Evolutionary conservation across 2,329 filamentous ascomycete genomes (phyloP).

Genomic region (Claviceps sorghi): DNA sequence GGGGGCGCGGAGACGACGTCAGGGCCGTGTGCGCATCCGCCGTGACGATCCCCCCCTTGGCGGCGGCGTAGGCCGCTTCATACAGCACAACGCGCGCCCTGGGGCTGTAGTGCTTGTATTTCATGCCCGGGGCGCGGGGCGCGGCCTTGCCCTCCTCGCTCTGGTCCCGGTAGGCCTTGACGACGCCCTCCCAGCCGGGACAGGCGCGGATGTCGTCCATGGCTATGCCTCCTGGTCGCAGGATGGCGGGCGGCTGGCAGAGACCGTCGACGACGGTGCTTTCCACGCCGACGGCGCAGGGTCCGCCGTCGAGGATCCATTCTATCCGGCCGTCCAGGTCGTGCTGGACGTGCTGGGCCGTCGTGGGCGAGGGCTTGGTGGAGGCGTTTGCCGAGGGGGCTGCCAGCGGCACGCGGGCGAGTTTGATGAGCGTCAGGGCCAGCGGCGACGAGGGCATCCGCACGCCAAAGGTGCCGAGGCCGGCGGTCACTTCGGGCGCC

Average conservation of each 20-base stretch:
- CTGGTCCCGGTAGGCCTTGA: slow-evolving; percentile 65
- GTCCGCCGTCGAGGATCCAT: slow-evolving; percentile 76
- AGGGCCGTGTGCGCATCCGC: slow-evolving; percentile 18
- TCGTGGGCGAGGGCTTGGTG: slow-evolving; percentile 82
- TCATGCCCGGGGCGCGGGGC: slow-evolving; percentile 90
- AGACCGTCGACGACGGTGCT: slow-evolving; percentile 93
- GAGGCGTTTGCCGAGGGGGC: slow-evolving; percentile 91
- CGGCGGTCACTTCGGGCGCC: slow-evolving; percentile 84
- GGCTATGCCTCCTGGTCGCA: slow-evolving; percentile 76
- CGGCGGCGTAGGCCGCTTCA: slow-evolving; percentile 36
- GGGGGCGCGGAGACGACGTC: slow-evolving; percentile 1
- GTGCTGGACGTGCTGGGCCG: slow-evolving; percentile 74
- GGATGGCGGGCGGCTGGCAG: slow-evolving; percentile 61
- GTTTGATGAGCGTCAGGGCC: slow-evolving; percentile 74
- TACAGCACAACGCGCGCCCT: slow-evolving; percentile 75
- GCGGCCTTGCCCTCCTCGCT: slow-evolving; percentile 48
- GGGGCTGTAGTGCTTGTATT: slow-evolving; percentile 95
- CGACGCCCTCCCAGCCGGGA: slow-evolving; percentile 66
- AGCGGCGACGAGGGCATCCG: slow-evolving; percentile 77
- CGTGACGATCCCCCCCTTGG: slow-evolving; percentile 20
- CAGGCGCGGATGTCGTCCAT: slow-evolving; percentile 63
- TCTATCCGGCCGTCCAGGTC: slow-evolving; percentile 73
- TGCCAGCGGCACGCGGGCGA: slow-evolving; percentile 65
- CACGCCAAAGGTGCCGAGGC: slow-evolving; percentile 69
- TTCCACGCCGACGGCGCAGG: slow-evolving; percentile 80